A percentile compares a stretch with the other conserved stretches of the same genome.
These are phyloP conservation scores for Penicillium flavigenum DNA, from an alignment of 495 filamentous ascomycete species.

Conservation along the genomic window DNA sequence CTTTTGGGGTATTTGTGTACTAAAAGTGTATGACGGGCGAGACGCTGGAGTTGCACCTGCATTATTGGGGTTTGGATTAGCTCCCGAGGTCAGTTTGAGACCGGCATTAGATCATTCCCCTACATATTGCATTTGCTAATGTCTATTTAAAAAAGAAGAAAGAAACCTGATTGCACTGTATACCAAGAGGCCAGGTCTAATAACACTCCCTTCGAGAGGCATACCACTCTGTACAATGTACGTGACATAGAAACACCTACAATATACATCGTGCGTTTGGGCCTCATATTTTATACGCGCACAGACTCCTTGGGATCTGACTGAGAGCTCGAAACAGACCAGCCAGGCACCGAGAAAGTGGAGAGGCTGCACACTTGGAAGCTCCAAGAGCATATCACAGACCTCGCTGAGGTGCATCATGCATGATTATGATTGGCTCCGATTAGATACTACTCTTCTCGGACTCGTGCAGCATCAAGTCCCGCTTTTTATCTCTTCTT, in stretches of 20 bases:
- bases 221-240: background rate
- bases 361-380: constrained; percentile 20
- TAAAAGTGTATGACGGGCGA: constrained; percentile 13
- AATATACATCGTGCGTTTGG: constrained; percentile 1
- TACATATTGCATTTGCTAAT: background rate
- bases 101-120: background rate
- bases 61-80: background rate
- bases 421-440: constrained; percentile 18
- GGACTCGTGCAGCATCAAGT: constrained; percentile 5
- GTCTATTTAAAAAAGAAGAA: background rate
- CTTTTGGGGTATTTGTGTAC: constrained; percentile 1
- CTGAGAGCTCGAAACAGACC: background rate
- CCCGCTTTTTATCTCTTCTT: constrained; percentile 4
- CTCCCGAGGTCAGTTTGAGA: background rate
- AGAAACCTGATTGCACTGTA: background rate
- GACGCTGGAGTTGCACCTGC: background rate
- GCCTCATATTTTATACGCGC: constrained; percentile 2
- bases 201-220: constrained; percentile 10
- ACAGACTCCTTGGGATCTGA: background rate
- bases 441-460: constrained; percentile 5
- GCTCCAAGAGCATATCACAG: constrained; percentile 27
- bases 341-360: constrained; percentile 18
- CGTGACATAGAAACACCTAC: background rate
- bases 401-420: constrained; percentile 18
- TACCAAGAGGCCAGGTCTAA: constrained; percentile 7